A percentile compares a stretch with the other conserved stretches of the same genome.
Conservation (phyloP, 2,329 filamentous ascomycete genomes). For the Endoconidiophora laricicola region DNA sequence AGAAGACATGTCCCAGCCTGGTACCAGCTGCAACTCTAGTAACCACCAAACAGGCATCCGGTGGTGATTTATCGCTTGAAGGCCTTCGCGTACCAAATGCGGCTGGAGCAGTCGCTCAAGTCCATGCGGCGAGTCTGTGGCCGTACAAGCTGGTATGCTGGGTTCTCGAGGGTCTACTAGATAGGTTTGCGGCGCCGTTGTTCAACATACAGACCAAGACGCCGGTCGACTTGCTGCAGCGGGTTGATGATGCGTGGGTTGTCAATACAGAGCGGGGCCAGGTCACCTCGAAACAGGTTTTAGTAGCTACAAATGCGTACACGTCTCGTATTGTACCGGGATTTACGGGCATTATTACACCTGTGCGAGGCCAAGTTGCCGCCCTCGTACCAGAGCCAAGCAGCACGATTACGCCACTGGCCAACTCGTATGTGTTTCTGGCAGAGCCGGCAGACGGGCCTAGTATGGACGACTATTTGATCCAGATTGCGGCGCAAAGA, state of each 20-base stretch:
- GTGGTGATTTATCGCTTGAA: conserved; percentile 23
- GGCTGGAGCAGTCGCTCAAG: conserved; percentile 46
- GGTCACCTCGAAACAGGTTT: conserved; percentile 43
- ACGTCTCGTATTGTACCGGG: conserved; percentile 57
- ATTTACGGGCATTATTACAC: conserved; percentile 57
- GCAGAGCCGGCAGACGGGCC: conserved; percentile 19
- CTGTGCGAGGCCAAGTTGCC: conserved; percentile 57
- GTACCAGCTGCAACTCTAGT: conserved; percentile 30
- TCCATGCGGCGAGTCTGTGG: conserved; percentile 53
- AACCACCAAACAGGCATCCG: conserved; percentile 18
- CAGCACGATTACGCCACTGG: conserved; percentile 22
- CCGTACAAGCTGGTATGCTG: conserved; percentile 71
- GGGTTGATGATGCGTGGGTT: conserved; percentile 30
- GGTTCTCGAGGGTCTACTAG: conserved; percentile 44
- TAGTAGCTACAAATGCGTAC: conserved; percentile 74
- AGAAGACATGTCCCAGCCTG: conserved; percentile 38
- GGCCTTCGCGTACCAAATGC: conserved; percentile 39
- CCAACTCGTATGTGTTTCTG: conserved; percentile 48
- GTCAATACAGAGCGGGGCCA: conserved; percentile 53
- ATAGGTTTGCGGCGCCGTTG: conserved; percentile 20
- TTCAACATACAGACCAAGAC: conserved; percentile 66
- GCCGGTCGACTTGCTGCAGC: conserved; percentile 37
- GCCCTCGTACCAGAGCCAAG: conserved; percentile 41
- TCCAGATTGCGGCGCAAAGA: conserved; percentile 44
- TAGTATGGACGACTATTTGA: conserved; percentile 52